Conservation (phyloP, 306 rosid species). For the Pterocarpus macrocarpus region DNA sequence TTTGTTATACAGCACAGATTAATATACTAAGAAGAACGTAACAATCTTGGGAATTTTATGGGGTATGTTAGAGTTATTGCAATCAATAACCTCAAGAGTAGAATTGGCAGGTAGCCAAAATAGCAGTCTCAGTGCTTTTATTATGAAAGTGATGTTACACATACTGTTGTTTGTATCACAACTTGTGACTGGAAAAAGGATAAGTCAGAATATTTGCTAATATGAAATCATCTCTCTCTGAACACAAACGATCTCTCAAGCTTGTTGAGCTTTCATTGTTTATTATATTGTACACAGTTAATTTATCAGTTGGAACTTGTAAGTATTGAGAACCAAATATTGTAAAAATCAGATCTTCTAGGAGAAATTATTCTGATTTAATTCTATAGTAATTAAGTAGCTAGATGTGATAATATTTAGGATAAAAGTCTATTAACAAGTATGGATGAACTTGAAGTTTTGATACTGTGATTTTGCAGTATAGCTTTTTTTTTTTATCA, state of each 20-base stretch:
- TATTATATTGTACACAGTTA: not conserved
- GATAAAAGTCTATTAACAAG: not conserved
- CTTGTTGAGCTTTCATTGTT: not conserved
- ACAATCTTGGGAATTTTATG: not conserved
- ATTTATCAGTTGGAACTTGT: not conserved
- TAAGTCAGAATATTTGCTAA: not conserved
- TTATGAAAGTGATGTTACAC: not conserved
- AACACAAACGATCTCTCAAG: not conserved
- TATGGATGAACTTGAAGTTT: not conserved
- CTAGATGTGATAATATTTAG: not conserved
- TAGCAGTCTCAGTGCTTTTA: not conserved
- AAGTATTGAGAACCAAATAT: not conserved
- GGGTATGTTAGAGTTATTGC: not conserved
- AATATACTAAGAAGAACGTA: not conserved
- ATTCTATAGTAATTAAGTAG: not conserved
- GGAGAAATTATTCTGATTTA: not conserved
- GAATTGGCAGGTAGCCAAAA: not conserved
- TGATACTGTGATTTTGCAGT: not conserved
- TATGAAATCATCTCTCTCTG: not conserved
- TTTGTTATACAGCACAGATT: not conserved
- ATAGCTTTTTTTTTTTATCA: not conserved
- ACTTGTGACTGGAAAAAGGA: not conserved
- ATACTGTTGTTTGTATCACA: not conserved
- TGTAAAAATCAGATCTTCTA: not conserved
- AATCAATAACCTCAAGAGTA: not conserved